A percentile compares a stretch with the other conserved stretches of the same genome.
phyloP scores from a whole-genome alignment of 2,329 filamentous ascomycete species.

The Penicillium frequentans region DNA sequence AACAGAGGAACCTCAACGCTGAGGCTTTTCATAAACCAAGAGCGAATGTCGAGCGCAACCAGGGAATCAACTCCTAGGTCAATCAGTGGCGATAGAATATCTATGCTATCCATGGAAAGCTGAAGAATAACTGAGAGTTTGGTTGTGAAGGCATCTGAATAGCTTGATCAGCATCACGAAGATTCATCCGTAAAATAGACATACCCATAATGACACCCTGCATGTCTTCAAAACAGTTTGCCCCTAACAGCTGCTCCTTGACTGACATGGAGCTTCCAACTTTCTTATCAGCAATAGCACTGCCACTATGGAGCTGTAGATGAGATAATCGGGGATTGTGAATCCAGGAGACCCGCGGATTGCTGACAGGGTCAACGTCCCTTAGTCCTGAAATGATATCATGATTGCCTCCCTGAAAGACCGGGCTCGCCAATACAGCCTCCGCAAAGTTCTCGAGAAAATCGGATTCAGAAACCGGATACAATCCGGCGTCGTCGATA shows the following conservation, averaged over 20 bases:
- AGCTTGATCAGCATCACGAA: neutral
- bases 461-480: neutral
- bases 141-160: neutral
- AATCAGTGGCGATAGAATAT: neutral
- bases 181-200: neutral
- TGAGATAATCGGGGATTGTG: neutral
- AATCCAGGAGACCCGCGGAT: neutral
- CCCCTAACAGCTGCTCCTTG: neutral
- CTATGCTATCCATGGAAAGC: neutral
- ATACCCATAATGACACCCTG: neutral
- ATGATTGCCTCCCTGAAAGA: too few relatives aligned
- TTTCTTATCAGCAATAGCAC: neutral
- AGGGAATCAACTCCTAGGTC: neutral
- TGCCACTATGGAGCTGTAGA: neutral
- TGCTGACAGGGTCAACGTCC: neutral
- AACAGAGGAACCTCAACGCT: neutral
- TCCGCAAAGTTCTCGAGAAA: neutral
- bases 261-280: neutral
- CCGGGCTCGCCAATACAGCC: neutral
- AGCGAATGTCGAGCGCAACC: neutral
- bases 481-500: neutral
- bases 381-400: neutral
- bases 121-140: neutral
- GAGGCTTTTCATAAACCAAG: neutral
- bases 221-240: neutral